phyloP scores from a whole-genome alignment of 2,329 filamentous ascomycete genomes.

The Claviceps digitariae region DNA sequence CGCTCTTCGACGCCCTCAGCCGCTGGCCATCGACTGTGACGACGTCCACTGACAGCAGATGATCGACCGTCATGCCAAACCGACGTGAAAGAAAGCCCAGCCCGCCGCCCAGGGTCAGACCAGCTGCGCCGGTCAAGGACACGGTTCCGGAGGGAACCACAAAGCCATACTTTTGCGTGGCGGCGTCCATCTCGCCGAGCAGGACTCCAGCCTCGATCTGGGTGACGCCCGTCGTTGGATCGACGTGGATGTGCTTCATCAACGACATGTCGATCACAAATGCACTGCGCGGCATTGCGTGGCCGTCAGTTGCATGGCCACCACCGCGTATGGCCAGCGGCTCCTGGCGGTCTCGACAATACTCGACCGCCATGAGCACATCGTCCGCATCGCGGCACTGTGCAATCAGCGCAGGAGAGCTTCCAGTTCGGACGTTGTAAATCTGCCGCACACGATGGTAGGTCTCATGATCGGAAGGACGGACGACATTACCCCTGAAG shows the following conservation, averaged over 20 bases:
- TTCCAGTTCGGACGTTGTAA: no score
- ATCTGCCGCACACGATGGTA: no score
- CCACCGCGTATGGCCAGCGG: no score
- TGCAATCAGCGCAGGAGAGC: no score
- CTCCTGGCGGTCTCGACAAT: no score
- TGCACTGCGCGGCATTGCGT: neutral
- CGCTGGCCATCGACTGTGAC: neutral
- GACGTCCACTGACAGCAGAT: neutral
- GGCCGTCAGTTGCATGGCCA: neutral
- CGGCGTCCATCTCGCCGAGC: neutral
- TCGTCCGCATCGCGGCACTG: no score
- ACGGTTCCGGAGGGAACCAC: neutral
- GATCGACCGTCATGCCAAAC: neutral
- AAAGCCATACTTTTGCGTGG: neutral
- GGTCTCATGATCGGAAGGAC: no score
- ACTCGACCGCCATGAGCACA: no score
- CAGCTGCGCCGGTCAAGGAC: neutral
- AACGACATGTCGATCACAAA: neutral
- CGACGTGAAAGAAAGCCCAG: constrained; percentile 1
- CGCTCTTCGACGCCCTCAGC: neutral
- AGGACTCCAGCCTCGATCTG: neutral
- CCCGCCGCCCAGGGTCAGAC: constrained; percentile 1
- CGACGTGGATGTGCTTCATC: neutral
- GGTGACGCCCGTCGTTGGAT: neutral
- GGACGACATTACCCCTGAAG: no score